Base-by-base conservation (phyloP, 2,329 filamentous ascomycete species). In the Phialophora verrucosa region DNA sequence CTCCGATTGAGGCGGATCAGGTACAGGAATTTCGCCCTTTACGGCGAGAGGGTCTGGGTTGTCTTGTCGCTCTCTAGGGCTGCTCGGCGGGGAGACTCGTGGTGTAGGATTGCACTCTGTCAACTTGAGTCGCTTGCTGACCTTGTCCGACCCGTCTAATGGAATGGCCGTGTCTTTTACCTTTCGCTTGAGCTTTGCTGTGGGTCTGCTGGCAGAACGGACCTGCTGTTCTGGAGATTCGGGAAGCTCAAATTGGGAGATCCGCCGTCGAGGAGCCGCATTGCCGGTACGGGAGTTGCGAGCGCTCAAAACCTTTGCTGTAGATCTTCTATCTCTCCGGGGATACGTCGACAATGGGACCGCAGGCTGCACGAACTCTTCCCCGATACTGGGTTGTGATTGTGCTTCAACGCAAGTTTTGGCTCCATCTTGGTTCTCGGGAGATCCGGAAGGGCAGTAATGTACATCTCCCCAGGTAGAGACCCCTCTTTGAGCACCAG, bases 171-270 rank as follows among this genome's bases (percentile, higher is more conserved):
- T n/a, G 31, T 59, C 32, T 54, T 35, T 35, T n/a, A 59, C 54
- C 29, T 68, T 65, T 54, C 63, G 63, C 44, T 65, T 67, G 32
- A 67, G 35, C 6, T 20, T 17, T 17, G 38, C 14, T 14, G 53
- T 32, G n/a, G 56, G n/a, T 50, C 47, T 62, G 50, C 44, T 59
- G 17, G 62, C 50, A 20, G 63, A 61, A 11, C 59, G 38, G 4
- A 51, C n/a, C 35, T 64, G 65, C 47, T 65, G 67, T 20, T 66
- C 75, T 5, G 80, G 80, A 3, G 80, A 81, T 54, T 74, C 73
- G 59, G 81, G 79, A 1, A 70, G 76, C 74, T 27, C 79, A 79
- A 69, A 83, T 81, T 32, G 80, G 76, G 12, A 79, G 77, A 60
- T 81, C 72, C 58, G 74, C 73, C 60, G 76, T 75, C 50, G 78